A percentile compares a stretch with the other conserved stretches of the same genome.
These are phyloP conservation scores for Pichia sp. DNA, from an alignment of 1,139 yeast species.

Conservation along the genomic window DNA sequence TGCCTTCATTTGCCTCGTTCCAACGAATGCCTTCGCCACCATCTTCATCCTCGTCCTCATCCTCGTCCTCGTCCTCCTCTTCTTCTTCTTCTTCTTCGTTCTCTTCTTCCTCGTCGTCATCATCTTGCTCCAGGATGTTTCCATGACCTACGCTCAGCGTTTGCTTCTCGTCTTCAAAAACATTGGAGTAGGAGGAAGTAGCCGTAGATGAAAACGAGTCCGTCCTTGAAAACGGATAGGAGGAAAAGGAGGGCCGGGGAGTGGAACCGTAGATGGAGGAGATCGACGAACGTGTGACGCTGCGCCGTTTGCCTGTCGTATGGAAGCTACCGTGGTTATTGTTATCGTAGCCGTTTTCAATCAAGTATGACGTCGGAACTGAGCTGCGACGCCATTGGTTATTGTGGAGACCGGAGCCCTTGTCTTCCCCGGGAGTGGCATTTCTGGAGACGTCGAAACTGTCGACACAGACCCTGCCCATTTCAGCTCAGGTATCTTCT, in stretches of 20 bases:
- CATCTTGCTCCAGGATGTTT: not conserved
- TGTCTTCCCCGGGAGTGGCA: not conserved
- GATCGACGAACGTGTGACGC: conserved; percentile 10
- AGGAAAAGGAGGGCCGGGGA: conserved; percentile 1
- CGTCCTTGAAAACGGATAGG: not conserved
- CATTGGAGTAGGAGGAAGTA: not conserved
- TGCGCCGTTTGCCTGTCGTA: not conserved
- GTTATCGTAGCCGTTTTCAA: not conserved
- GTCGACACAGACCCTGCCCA: conserved; percentile 12
- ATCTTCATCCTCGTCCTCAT: not conserved
- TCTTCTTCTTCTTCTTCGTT: conserved; percentile 8
- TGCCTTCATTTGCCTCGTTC: no score
- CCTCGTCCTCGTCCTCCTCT: not conserved
- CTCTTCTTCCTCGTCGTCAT: not conserved
- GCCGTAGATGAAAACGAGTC: not conserved
- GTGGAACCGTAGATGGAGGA: conserved; percentile 9
- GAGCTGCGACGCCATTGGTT: not conserved
- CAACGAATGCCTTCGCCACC: not conserved
- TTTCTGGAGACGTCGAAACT: conserved; percentile 2
- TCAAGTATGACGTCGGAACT: not conserved
- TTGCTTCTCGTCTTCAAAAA: not conserved
- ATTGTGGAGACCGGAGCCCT: no score
- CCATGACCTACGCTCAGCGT: not conserved
- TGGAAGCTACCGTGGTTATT: not conserved
- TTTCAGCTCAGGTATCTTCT: not conserved